Evolutionary conservation across 1,139 yeast species (phyloP), one percentile per base, ranked within the genome.

Genomic region (Kluyveromyces sp.): DNA sequence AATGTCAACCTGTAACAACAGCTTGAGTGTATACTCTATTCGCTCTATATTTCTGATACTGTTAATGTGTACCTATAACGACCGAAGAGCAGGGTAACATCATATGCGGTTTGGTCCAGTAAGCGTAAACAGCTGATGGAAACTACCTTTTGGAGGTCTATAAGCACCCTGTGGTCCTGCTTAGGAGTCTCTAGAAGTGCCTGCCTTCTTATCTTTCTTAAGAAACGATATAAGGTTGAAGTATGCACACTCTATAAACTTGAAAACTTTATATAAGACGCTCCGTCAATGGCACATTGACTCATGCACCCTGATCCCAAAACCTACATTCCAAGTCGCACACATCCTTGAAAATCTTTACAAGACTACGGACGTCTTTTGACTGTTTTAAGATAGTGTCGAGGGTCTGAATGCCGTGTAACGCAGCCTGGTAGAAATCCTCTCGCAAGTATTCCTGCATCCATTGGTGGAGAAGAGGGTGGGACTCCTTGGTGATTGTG

Each of bases 311-410:
- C 9, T 38, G 41, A 19, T 71, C 71, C 94, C 94, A 83, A 57
- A 83, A 83, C 20, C 66, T 69, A 20, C 75, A 68, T 57, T 83
- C 94, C 47, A 83, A 66, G 40, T 63, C 55, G 18, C 82, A 73
- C 3, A 80, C 87, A 20, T 72, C 69, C 33, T 71, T 74, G 56
- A 80, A 83, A 16, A 82, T 75, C 19, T 71, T 73, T 1, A 80
- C 73, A 43, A 82, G 65, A 46, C 72, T 70, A 16, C 77, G 73
- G 18, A 64, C 54, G 19, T 73, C 65, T 33, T 60, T 62, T 26
- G 61, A 52, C 44, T 54, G 61, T 31, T 68, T 59, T 7, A 73
- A 52, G 40, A 65, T 63, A 6, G 60, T 60, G 50, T 83, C 78
- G 42, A 84, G 64, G 1, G 75, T 66, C 17, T 60, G 52, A 40